These are phyloP conservation scores for Fraxinus floribunda DNA, from an alignment of 305 asterid genomes.

Conservation along the genomic window DNA sequence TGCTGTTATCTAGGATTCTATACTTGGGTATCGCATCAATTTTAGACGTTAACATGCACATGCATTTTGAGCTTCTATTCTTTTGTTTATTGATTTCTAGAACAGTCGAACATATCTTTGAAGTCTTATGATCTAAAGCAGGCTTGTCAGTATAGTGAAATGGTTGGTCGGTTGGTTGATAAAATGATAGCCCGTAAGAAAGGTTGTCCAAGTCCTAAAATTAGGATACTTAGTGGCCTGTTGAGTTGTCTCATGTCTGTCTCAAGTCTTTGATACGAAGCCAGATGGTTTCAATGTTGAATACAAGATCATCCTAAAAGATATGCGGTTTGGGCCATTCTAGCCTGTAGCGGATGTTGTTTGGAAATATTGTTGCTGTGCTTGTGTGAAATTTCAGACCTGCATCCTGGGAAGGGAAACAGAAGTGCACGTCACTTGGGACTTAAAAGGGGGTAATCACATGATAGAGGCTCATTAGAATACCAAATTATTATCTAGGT, in stretches of 20 bases:
- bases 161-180: background rate
- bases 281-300: background rate
- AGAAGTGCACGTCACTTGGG: background rate
- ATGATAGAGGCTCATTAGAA: background rate
- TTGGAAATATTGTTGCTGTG: background rate
- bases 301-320: background rate
- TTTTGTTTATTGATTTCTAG: conserved; percentile 29
- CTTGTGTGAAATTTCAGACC: background rate
- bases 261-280: background rate
- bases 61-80: conserved; percentile 28
- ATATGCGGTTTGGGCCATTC: background rate
- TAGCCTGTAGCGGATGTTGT: background rate
- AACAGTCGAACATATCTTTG: background rate
- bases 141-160: background rate
- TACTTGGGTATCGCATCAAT: conserved; percentile 36
- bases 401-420: background rate
- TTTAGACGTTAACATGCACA: conserved; percentile 31
- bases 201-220: background rate
- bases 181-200: background rate
- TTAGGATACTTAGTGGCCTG: background rate
- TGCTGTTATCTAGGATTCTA: conserved; percentile 46
- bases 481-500: background rate
- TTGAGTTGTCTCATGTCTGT: background rate
- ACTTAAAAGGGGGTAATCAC: background rate
- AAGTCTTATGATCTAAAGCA: background rate